Evolutionary conservation across 495 filamentous ascomycete genomes (phyloP).

Genomic region (Podospora pseudopauciseta): DNA sequence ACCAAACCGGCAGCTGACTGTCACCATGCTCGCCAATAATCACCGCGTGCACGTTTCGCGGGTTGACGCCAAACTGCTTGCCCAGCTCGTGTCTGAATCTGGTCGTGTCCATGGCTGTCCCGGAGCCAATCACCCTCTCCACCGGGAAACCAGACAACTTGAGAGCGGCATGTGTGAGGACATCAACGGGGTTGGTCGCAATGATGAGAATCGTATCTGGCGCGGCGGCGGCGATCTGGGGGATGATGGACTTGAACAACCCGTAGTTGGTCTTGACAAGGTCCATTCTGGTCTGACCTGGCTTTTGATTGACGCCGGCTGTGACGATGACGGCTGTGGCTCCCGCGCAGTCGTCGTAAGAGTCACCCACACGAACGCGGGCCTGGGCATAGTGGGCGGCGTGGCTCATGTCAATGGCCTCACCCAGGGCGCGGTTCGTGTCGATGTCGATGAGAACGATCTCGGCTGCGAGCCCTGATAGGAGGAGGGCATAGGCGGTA

Average conservation of each 20-base stretch:
- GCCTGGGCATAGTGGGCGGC: conserved; percentile 37
- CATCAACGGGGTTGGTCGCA: conserved; percentile 36
- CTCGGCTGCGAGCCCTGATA: conserved; percentile 49
- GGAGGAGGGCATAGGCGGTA: conserved; percentile 52
- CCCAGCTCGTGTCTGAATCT: conserved; percentile 35
- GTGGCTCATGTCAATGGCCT: conserved; percentile 39
- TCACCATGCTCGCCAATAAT: conserved; percentile 36
- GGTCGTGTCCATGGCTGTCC: conserved; percentile 35
- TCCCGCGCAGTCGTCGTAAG: conserved; percentile 40
- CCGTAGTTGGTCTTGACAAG: conserved; percentile 32
- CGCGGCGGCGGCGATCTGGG: conserved; percentile 24
- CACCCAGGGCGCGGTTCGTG: conserved; percentile 33
- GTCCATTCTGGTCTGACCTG: conserved; percentile 33
- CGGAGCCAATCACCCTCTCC: conserved; percentile 33
- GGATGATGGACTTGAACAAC: conserved; percentile 27
- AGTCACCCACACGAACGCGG: conserved; percentile 28
- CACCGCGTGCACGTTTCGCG: conserved; percentile 33
- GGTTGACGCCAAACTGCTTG: conserved; percentile 29
- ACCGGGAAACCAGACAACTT: conserved; percentile 29
- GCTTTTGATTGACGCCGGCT: conserved; percentile 35
- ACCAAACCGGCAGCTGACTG: conserved; percentile 33
- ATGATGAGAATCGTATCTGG: conserved; percentile 35
- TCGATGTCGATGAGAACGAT: conserved; percentile 45
- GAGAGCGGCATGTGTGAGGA: conserved; percentile 31
- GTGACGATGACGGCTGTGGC: conserved; percentile 56